Evolutionary conservation across 176 grass and related monocot genomes (phyloP), one percentile per base, ranked within the genome.

Genomic region (Phoenix roebelenii): DNA sequence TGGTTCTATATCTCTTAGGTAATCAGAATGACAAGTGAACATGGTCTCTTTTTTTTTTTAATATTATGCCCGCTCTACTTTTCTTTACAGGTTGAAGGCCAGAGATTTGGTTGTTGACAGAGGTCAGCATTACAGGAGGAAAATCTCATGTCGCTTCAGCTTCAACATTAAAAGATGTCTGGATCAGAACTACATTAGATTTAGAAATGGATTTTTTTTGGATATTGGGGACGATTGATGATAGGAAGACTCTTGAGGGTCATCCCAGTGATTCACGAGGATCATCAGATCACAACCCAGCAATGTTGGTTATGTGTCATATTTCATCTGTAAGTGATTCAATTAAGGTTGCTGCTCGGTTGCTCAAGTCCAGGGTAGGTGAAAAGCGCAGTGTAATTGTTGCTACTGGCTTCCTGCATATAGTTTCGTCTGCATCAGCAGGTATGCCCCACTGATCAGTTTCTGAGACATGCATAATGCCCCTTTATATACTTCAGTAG

Each of bases 351-450:
- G 80, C 80, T 62, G 70, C 60, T 5, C 22, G 51, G 17, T 51
- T 90, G 15, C 63, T 96, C 22, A 71, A 69, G 52, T 61, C 18
- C 16, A 78, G 57, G 67, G 63, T 52, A n/a, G 52, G 4, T 22
- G 23, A 69, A 17, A n/a, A 58, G 20, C 59, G 18, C 0, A 69
- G 78, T 19, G 72, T 97, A 25, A 22, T 96, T 69, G 89, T 83
- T 71, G 75, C 88, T 17, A 85, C 86, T 1, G 90, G 90, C 23
- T 90, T 83, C 0, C 53, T 95, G 54, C 90, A 95, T 55, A 10
- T 96, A 5, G 86, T 77, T 12, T 83, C 83, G 2, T 58, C 77
- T 15, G 53, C 90, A 7, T 60, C 87, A 24, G 62, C 35, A 20
- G 59, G 70, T 63, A 16, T 24, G 52, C 50, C 29, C 15, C 5